Conservation (phyloP, 2,329 filamentous ascomycete species). For the Sclerotinia spermophila region DNA sequence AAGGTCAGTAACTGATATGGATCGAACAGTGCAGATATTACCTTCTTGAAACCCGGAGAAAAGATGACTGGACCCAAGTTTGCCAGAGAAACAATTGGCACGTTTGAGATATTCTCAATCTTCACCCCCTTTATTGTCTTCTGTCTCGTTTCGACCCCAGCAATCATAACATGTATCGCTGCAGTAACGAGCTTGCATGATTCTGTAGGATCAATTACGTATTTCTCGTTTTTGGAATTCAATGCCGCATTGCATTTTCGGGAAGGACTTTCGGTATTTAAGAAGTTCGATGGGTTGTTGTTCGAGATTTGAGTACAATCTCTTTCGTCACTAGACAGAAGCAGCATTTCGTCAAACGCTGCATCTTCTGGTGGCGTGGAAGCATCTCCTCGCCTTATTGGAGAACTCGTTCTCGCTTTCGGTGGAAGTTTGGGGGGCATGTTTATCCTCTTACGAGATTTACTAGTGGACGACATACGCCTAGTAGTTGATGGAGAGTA, state of each 20-base stretch:
- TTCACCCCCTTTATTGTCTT: slow-evolving; percentile 16
- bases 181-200: slow-evolving; percentile 18
- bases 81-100: slow-evolving; percentile 13
- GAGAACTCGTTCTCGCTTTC: no score
- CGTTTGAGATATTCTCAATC: slow-evolving; percentile 19
- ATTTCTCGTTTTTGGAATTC: neutral
- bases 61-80: slow-evolving; percentile 26
- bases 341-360: neutral
- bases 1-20: slow-evolving; percentile 1
- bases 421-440: no score
- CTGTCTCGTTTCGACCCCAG: slow-evolving; percentile 11
- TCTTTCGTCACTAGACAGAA: neutral
- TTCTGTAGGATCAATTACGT: neutral
- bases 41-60: slow-evolving; percentile 32
- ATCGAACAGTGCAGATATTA: slow-evolving; percentile 10
- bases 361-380: neutral
- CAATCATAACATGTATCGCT: slow-evolving; percentile 23
- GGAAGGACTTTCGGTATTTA: neutral
- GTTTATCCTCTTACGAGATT: neutral
- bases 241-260: neutral
- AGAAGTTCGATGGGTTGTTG: neutral
- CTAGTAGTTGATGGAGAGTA: neutral
- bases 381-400: neutral
- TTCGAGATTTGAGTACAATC: neutral
- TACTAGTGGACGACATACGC: neutral